Conservation (phyloP, 495 filamentous ascomycete species). For the Bathelium albidoporum region DNA sequence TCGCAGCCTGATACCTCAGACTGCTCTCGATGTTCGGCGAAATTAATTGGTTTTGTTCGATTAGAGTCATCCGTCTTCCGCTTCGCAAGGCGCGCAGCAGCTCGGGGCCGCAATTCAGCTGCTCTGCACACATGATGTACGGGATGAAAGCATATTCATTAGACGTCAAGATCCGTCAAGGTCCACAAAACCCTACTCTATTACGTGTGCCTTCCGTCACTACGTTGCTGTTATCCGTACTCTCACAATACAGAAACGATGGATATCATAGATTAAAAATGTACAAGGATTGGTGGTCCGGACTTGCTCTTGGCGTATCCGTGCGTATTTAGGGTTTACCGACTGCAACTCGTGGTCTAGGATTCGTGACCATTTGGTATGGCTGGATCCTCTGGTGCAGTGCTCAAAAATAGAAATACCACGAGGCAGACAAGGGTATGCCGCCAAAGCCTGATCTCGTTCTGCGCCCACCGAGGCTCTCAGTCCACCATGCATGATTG, state of each 20-base stretch:
- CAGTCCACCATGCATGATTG: no score
- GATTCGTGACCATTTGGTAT: background rate
- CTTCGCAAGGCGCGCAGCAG: no score
- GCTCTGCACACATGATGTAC: no score
- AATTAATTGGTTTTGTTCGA: background rate
- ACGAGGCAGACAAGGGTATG: background rate
- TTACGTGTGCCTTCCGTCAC: background rate
- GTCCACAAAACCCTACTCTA: no score
- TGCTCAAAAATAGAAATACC: constrained; percentile 1
- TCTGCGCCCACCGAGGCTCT: no score
- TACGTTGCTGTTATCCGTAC: background rate
- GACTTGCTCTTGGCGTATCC: background rate
- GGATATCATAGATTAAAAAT: background rate
- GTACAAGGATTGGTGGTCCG: background rate
- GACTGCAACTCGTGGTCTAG: background rate
- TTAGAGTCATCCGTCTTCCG: no score
- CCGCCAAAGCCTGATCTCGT: background rate
- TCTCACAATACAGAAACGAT: background rate
- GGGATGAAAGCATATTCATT: no score
- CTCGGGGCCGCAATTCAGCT: no score
- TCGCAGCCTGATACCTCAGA: background rate
- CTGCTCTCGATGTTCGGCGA: background rate
- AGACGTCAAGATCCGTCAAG: no score
- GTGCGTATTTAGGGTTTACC: background rate
- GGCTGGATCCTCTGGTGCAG: background rate